These are phyloP conservation scores for Blastosporella zonata DNA, from an alignment of 1,284 basidiomycete species.

Conservation along the genomic window DNA sequence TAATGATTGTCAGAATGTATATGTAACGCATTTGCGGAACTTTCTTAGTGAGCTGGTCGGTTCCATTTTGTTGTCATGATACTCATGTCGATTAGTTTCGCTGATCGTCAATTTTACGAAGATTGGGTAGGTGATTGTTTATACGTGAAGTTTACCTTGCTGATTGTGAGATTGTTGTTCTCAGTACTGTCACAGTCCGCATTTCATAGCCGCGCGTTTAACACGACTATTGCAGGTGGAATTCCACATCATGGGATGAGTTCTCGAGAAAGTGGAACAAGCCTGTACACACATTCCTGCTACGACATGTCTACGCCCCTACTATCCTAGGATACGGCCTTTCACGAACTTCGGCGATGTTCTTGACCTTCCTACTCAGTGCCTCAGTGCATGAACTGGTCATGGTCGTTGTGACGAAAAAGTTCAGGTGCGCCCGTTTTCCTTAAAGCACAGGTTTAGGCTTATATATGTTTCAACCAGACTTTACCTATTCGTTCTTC, in stretches of 20 bases:
- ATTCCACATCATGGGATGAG: conserved; percentile 94
- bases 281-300: conserved; percentile 86
- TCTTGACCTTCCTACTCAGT: conserved; percentile 88
- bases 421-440: conserved; percentile 48
- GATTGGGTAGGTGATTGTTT: conserved; percentile 78
- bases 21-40: conserved; percentile 92
- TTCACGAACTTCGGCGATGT: conserved; percentile 78
- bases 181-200: conserved; percentile 15
- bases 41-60: conserved; percentile 68
- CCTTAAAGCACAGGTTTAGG: no score
- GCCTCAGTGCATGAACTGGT: conserved; percentile 92
- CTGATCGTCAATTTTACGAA: conserved; percentile 95
- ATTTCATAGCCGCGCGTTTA: not conserved
- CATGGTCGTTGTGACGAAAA: conserved; percentile 94
- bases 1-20: conserved; percentile 70
- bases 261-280: conserved; percentile 98
- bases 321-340: conserved; percentile 78
- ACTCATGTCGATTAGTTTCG: conserved; percentile 52
- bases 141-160: conserved; percentile 24
- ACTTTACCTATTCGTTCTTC: conserved; percentile 74
- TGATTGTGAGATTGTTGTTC: not conserved
- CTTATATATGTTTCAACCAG: conserved; percentile 29
- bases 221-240: conserved; percentile 64
- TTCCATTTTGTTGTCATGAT: not conserved
- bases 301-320: conserved; percentile 92